These are phyloP conservation scores for Candida dajiaensis DNA, from an alignment of 805 yeast species.

Conservation along the genomic window DNA sequence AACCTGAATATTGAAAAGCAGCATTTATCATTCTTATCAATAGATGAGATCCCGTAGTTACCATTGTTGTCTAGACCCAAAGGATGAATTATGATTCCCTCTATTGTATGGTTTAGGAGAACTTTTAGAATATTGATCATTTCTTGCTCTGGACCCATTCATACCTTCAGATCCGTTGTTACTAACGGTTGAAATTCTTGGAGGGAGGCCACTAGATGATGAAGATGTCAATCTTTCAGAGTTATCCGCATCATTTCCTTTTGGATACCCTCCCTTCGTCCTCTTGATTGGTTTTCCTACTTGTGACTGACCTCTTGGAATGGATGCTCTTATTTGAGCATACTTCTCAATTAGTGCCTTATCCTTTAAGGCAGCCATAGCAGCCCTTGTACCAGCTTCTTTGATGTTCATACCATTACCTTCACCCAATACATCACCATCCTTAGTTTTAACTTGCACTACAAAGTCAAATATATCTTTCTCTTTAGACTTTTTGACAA, in stretches of 20 bases:
- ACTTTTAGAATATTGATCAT: background rate
- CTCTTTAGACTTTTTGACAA: constrained; percentile 35
- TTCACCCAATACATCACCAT: constrained; percentile 56
- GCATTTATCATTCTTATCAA: background rate
- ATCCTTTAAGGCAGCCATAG: constrained; percentile 68
- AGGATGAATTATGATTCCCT: background rate
- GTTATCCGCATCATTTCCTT: background rate
- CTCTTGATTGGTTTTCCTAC: background rate
- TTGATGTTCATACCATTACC: constrained; percentile 68
- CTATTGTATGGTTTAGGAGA: background rate
- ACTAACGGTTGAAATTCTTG: background rate
- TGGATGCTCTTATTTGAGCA: constrained; percentile 47
- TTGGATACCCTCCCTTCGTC: background rate
- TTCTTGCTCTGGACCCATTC: background rate
- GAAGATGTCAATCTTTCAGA: background rate
- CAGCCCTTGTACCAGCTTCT: constrained; percentile 82
- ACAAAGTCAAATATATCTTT: constrained; percentile 36
- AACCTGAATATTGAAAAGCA: too few relatives aligned
- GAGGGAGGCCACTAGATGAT: background rate
- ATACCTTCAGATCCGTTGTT: background rate
- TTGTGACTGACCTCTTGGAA: constrained; percentile 34
- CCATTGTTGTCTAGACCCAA: background rate
- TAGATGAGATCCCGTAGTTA: background rate
- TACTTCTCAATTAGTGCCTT: constrained; percentile 57
- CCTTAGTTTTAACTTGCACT: constrained; percentile 62